Evolutionary conservation across 1,139 yeast species (phyloP).

Genomic region (Ogataea hybrid): DNA sequence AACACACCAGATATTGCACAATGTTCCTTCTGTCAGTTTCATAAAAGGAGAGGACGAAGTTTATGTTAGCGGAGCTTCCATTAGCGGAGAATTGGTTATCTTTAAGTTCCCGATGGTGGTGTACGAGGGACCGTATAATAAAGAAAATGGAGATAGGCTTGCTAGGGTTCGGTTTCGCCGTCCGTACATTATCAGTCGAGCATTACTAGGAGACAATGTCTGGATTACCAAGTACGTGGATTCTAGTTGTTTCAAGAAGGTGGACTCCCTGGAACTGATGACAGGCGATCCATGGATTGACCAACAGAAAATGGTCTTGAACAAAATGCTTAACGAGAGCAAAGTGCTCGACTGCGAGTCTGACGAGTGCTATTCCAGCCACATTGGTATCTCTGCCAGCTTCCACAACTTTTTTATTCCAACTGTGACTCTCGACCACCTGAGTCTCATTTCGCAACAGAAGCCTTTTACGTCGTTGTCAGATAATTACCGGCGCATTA

Average conservation of each 20-base stretch:
- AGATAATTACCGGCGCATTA: slow-evolving; percentile 34
- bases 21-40: slow-evolving; percentile 58
- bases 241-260: slow-evolving; percentile 45
- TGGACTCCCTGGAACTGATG: slow-evolving; percentile 45
- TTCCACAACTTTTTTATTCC: slow-evolving; percentile 38
- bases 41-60: slow-evolving; percentile 28
- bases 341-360: slow-evolving; percentile 35
- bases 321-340: slow-evolving; percentile 39
- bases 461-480: slow-evolving; percentile 35
- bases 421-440: slow-evolving; percentile 18
- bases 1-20: slow-evolving; percentile 49
- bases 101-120: slow-evolving; percentile 37
- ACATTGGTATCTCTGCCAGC: slow-evolving; percentile 46
- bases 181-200: slow-evolving; percentile 28
- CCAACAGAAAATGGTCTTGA: slow-evolving; percentile 32
- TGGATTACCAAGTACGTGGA: slow-evolving; percentile 53
- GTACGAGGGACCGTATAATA: slow-evolving; percentile 12
- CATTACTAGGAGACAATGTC: slow-evolving; percentile 46
- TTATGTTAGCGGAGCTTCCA: slow-evolving; percentile 42
- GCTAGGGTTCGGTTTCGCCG: slow-evolving; percentile 14
- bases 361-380: slow-evolving; percentile 41
- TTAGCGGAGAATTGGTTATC: slow-evolving; percentile 47
- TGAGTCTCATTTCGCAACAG: slow-evolving; percentile 5
- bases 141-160: slow-evolving; percentile 3
- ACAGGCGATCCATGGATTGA: slow-evolving; percentile 45